Conservation (phyloP, 2,329 filamentous ascomycete species). For the Lasiodiplodia sp. region DNA sequence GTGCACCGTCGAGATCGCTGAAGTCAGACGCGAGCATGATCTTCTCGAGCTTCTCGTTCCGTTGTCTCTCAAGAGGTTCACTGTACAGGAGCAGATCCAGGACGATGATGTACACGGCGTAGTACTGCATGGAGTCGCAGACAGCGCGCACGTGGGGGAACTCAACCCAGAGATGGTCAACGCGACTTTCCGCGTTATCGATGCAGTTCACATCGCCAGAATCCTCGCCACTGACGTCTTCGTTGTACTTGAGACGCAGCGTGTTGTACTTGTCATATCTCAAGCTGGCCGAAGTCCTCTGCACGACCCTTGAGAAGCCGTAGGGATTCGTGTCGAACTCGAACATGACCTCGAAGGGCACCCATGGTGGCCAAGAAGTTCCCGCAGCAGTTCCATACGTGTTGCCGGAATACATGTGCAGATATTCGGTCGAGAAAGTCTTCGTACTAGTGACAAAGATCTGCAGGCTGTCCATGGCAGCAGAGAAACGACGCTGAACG, state of each 20-base stretch:
- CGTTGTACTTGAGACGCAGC: conserved; percentile 94
- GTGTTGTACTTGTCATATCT: conserved; percentile 99
- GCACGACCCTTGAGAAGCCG: conserved; percentile 96
- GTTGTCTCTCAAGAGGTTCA: conserved; percentile 96
- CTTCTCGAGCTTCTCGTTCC: conserved; percentile 92
- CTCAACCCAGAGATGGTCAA: conserved; percentile 96
- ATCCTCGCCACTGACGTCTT: conserved; percentile 79
- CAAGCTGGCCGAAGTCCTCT: conserved; percentile 93
- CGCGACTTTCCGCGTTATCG: conserved; percentile 74
- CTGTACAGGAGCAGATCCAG: conserved; percentile 94
- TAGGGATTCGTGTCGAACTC: conserved; percentile 93
- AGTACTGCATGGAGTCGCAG: conserved; percentile 97
- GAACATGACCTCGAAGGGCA: conserved; percentile 98
- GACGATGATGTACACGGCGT: conserved; percentile 97
- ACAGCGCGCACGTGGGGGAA: conserved; percentile 94
- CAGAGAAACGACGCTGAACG: conserved; percentile 90
- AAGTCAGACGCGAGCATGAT: conserved; percentile 99
- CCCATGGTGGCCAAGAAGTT: conserved; percentile 96
- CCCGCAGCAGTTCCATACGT: conserved; percentile 85
- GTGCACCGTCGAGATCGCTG: conserved; percentile 91
- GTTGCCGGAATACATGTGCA: conserved; percentile 94
- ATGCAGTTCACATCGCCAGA: conserved; percentile 48
- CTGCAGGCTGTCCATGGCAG: conserved; percentile 97
- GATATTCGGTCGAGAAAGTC: conserved; percentile 81
- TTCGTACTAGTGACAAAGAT: conserved; percentile 97